These are phyloP conservation scores for Rickenella mellea DNA, from an alignment of 768 basidiomycete genomes.

Conservation along the genomic window DNA sequence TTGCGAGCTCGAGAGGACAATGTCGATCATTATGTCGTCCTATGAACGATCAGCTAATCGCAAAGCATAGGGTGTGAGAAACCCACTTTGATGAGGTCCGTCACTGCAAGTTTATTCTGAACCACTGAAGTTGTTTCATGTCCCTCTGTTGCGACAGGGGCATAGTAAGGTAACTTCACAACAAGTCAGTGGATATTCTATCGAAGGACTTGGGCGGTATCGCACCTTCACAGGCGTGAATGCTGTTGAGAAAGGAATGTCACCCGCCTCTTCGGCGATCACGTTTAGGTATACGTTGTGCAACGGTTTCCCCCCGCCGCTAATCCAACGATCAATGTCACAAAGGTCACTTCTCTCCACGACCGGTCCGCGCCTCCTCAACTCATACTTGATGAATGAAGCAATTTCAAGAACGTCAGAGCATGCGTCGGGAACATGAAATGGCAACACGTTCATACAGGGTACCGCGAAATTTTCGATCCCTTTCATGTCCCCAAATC, in stretches of 20 bases:
- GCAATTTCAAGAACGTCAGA: constrained; percentile 19
- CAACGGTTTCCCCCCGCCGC: constrained; percentile 20
- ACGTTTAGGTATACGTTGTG: constrained; percentile 37
- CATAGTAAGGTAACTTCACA: constrained; percentile 24
- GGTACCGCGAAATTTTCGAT: constrained; percentile 31
- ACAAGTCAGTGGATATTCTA: not conserved
- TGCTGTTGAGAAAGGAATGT: too few species aligned
- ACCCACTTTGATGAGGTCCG: constrained; percentile 18
- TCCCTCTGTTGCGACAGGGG: constrained; percentile 16
- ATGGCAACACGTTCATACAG: constrained; percentile 35
- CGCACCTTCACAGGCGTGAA: constrained; percentile 27
- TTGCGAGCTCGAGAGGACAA: constrained; percentile 9
- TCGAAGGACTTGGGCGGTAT: too few species aligned
- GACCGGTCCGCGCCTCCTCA: constrained; percentile 26
- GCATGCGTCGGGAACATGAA: constrained; percentile 18
- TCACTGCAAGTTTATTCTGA: constrained; percentile 11
- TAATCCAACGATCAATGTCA: constrained; percentile 27
- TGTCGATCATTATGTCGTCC: constrained; percentile 26
- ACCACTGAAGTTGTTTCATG: constrained; percentile 1
- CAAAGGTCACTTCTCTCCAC: constrained; percentile 31
- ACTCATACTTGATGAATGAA: constrained; percentile 23
- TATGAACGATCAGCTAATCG: too few species aligned
- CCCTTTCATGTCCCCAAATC: constrained; percentile 24
- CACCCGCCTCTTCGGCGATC: too few species aligned
- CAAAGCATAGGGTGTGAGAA: too few species aligned